Evolutionary conservation across 2,329 filamentous ascomycete genomes (phyloP).

Genomic region (Ramularia endophylla): DNA sequence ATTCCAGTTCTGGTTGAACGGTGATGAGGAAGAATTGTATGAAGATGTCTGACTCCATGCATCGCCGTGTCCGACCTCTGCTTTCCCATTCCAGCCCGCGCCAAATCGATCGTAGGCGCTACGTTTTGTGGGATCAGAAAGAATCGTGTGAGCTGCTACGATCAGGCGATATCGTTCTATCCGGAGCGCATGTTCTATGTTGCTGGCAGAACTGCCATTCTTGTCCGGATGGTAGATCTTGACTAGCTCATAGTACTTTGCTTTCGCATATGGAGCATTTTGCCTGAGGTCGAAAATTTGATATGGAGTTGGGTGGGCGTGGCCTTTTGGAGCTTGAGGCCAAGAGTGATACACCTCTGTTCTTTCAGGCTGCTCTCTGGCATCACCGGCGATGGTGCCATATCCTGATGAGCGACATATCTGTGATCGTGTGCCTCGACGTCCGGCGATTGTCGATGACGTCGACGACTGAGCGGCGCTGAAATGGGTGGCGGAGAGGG

Average conservation of each 20-base stretch:
- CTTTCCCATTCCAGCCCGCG: slow-evolving; percentile 64
- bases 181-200: slow-evolving; percentile 49
- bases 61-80: slow-evolving; percentile 25
- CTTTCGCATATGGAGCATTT: slow-evolving; percentile 70
- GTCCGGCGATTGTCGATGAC: slow-evolving; percentile 37
- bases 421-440: slow-evolving; percentile 27
- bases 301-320: slow-evolving; percentile 68
- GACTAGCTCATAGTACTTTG: slow-evolving; percentile 80
- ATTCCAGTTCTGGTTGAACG: slow-evolving; percentile 30
- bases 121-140: slow-evolving; percentile 74
- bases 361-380: slow-evolving; percentile 21
- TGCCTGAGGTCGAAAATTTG: slow-evolving; percentile 67
- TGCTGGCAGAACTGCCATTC: slow-evolving; percentile 35
- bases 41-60: slow-evolving; percentile 12
- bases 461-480: slow-evolving; percentile 28
- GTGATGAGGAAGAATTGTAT: slow-evolving; percentile 20
- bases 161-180: slow-evolving; percentile 89
- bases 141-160: slow-evolving; percentile 79
- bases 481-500: slow-evolving; percentile 21
- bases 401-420: slow-evolving; percentile 19
- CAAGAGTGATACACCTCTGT: slow-evolving; percentile 22
- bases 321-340: slow-evolving; percentile 33
- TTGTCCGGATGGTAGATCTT: slow-evolving; percentile 92
- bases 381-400: slow-evolving; percentile 29
- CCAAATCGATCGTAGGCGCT: slow-evolving; percentile 77